Percentiles rank a stretch among this genome's conserved stretches.
phyloP scores from a whole-genome alignment of 2,329 filamentous ascomycete species.

The Calonectria ilicicola region DNA sequence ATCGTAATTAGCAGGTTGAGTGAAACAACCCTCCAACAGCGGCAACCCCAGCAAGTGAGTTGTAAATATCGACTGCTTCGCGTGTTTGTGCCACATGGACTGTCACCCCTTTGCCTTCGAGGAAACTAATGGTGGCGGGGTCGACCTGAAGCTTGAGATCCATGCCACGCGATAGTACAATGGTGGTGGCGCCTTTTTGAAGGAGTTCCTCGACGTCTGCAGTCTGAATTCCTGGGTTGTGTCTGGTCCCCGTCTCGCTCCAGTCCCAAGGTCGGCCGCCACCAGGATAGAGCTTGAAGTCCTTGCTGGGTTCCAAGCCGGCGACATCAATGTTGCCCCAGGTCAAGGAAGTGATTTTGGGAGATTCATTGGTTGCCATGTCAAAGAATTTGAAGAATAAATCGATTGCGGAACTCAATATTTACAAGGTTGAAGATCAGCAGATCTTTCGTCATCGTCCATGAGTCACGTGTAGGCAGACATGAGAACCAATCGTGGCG shows the following conservation, averaged over 20 bases:
- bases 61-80: conserved; percentile 19
- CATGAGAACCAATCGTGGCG: not conserved
- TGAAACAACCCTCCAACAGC: conserved; percentile 19
- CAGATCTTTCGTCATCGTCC: not conserved
- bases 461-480: not conserved
- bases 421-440: not conserved
- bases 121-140: conserved; percentile 4
- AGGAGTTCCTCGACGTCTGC: conserved; percentile 24
- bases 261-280: conserved; percentile 25
- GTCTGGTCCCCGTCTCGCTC: conserved; percentile 21
- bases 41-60: not conserved
- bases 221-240: conserved; percentile 17
- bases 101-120: conserved; percentile 11
- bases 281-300: conserved; percentile 26
- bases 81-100: conserved; percentile 17
- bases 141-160: conserved; percentile 19
- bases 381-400: not conserved
- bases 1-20: not conserved
- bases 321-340: conserved; percentile 19
- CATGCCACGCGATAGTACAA: conserved; percentile 24
- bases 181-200: conserved; percentile 12
- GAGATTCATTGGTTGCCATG: conserved; percentile 10
- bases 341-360: not conserved
- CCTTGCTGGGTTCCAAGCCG: conserved; percentile 14
- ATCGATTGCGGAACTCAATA: too few relatives aligned